These are phyloP conservation scores for Saccharomycopsis phalli DNA, from an alignment of 1,139 yeast species.

Conservation along the genomic window DNA sequence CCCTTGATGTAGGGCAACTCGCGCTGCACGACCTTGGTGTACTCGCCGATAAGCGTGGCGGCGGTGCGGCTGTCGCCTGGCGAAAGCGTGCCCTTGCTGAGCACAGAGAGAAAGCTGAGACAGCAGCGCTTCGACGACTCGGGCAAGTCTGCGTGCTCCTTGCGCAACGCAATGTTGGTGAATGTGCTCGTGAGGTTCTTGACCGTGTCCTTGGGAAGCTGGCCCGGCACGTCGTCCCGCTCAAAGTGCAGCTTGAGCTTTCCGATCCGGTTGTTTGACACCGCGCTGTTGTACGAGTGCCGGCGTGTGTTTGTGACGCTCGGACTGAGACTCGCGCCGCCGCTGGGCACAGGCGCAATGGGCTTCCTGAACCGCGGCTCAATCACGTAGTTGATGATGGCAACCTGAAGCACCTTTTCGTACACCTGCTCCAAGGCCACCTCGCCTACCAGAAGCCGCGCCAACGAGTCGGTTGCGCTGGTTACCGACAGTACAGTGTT, in stretches of 20 bases:
- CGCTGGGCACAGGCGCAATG: slow-evolving; percentile 19
- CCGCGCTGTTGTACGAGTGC: neutral
- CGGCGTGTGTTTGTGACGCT: slow-evolving; percentile 11
- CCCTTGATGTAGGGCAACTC: slow-evolving; percentile 45
- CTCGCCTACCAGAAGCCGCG: neutral
- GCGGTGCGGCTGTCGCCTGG: slow-evolving; percentile 38
- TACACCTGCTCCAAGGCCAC: slow-evolving; percentile 27
- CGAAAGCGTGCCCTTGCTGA: slow-evolving; percentile 49
- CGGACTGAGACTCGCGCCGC: slow-evolving; percentile 8
- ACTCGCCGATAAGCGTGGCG: slow-evolving; percentile 58
- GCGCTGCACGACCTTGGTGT: slow-evolving; percentile 55
- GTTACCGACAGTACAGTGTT: neutral
- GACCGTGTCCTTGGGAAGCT: slow-evolving; percentile 41
- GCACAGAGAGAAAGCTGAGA: slow-evolving; percentile 53
- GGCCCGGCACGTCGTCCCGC: slow-evolving; percentile 2
- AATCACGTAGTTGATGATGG: slow-evolving; percentile 47
- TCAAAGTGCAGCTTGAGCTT: slow-evolving; percentile 1
- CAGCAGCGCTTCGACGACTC: slow-evolving; percentile 37
- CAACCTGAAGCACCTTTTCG: slow-evolving; percentile 37
- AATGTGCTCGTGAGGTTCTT: slow-evolving; percentile 41
- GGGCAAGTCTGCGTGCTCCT: slow-evolving; percentile 24
- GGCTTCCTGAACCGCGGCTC: slow-evolving; percentile 51
- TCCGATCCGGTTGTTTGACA: too few species aligned
- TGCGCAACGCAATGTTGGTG: slow-evolving; percentile 45
- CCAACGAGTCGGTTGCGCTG: neutral